These are phyloP conservation scores for Spongospora subterranea DNA, from an alignment of 208 protist species.

Conservation along the genomic window DNA sequence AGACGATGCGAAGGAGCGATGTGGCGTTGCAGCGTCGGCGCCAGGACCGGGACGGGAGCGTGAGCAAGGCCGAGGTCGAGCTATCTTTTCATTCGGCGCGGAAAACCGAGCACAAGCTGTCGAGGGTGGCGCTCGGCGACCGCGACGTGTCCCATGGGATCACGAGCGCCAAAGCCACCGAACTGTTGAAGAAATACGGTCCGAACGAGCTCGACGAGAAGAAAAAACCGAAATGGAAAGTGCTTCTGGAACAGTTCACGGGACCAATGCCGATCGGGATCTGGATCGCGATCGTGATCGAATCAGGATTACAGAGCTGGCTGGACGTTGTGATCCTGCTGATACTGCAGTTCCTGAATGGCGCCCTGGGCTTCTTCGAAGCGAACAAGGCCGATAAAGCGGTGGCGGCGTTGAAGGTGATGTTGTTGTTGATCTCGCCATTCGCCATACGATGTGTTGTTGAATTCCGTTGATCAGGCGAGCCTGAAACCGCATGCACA, in stretches of 20 bases:
- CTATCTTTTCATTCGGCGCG: neutral
- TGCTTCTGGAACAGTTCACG: slow-evolving; percentile 69
- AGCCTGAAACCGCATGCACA: slow-evolving; percentile 70
- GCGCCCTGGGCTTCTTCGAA: slow-evolving; percentile 84
- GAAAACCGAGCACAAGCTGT: neutral
- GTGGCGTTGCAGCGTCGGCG: neutral
- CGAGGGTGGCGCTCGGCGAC: neutral
- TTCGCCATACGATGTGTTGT: slow-evolving; percentile 21
- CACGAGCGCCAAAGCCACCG: slow-evolving; percentile 10
- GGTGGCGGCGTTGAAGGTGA: slow-evolving; percentile 85
- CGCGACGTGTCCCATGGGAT: neutral
- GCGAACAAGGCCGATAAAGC: slow-evolving; percentile 88
- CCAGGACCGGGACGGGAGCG: neutral
- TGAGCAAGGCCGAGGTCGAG: neutral
- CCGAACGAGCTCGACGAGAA: slow-evolving; percentile 70
- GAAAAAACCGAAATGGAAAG: slow-evolving; percentile 60
- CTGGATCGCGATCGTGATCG: slow-evolving; percentile 76
- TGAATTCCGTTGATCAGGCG: neutral
- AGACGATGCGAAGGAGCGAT: neutral
- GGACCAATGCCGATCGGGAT: slow-evolving; percentile 70
- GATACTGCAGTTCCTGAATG: slow-evolving; percentile 77
- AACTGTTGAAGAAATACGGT: slow-evolving; percentile 65
- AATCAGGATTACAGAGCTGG: slow-evolving; percentile 73
- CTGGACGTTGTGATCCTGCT: slow-evolving; percentile 76
- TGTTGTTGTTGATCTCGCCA: slow-evolving; percentile 78